A percentile compares a stretch with the other conserved stretches of the same genome.
phyloP scores from a whole-genome alignment of 1,139 yeast species.

The Magnusiomyces fungicola region DNA sequence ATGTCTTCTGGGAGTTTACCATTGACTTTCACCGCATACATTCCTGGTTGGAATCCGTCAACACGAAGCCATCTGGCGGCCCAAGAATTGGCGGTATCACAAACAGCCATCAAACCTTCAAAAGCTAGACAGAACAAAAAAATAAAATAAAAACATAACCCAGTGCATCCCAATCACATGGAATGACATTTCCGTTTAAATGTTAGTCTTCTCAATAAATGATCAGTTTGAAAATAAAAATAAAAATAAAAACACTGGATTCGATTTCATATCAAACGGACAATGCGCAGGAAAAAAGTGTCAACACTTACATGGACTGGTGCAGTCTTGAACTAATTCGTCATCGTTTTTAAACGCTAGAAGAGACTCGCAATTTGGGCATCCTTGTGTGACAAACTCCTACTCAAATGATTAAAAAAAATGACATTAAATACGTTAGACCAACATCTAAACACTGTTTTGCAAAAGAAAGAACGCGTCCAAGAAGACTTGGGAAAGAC shows the following conservation, averaged over 20 bases:
- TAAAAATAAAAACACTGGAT: no score
- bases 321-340: conserved; percentile 78
- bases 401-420: conserved; percentile 25
- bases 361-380: conserved; percentile 96
- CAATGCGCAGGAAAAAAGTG: not conserved
- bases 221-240: no score
- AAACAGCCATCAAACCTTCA: conserved; percentile 90
- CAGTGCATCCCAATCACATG: no score
- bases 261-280: no score
- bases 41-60: conserved; percentile 81
- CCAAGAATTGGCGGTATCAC: conserved; percentile 86
- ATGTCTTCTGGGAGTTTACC: conserved; percentile 90
- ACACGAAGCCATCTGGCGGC: conserved; percentile 95
- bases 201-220: no score
- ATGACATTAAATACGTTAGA: no score
- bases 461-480: no score
- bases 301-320: conserved; percentile 60
- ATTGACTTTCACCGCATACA: conserved; percentile 88
- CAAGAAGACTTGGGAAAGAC: no score
- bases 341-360: conserved; percentile 77
- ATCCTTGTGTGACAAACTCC: conserved; percentile 73
- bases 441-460: no score
- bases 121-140: conserved; percentile 40
- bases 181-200: no score
- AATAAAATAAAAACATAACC: no score